phyloP scores from a whole-genome alignment of 2,329 filamentous ascomycete species.

The Cucurbitaria berberidis region DNA sequence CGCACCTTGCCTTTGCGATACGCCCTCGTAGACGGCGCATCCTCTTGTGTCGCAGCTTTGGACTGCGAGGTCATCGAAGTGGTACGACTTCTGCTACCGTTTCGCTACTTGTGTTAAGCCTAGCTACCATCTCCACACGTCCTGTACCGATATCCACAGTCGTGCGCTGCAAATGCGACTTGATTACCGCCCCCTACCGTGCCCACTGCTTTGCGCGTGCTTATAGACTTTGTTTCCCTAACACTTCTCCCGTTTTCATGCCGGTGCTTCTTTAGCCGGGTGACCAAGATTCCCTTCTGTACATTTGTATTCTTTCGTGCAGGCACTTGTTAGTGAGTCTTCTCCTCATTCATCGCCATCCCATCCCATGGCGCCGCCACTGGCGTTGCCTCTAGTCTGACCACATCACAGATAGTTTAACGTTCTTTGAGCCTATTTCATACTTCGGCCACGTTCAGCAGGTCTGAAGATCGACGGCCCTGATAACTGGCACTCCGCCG shows the following conservation, averaged over 20 bases:
- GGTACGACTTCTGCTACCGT: constrained; percentile 45
- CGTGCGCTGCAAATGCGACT: constrained; percentile 36
- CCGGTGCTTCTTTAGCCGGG: constrained; percentile 49
- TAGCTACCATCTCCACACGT: constrained; percentile 37
- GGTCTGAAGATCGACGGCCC: constrained; percentile 47
- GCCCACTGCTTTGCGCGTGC: constrained; percentile 31
- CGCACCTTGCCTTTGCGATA: constrained; percentile 37
- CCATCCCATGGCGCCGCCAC: constrained; percentile 11
- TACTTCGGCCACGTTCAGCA: constrained; percentile 46
- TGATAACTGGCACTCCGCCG: constrained; percentile 27
- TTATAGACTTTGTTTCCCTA: constrained; percentile 49
- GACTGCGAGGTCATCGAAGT: constrained; percentile 31
- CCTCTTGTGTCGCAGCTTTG: constrained; percentile 41
- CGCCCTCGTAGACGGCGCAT: constrained; percentile 33
- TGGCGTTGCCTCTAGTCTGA: constrained; percentile 24
- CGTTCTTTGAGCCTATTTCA: constrained; percentile 35
- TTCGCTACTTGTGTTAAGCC: constrained; percentile 39
- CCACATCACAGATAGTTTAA: constrained; percentile 34
- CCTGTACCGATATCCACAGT: constrained; percentile 32
- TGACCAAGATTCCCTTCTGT: constrained; percentile 31
- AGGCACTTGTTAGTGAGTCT: constrained; percentile 48
- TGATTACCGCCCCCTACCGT: constrained; percentile 21
- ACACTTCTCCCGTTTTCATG: constrained; percentile 44
- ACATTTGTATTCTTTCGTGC: constrained; percentile 47
- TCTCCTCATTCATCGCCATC: constrained; percentile 2